Evolutionary conservation across 2,329 filamentous ascomycete species (phyloP).

Genomic region (Aureobasidium sp.): DNA sequence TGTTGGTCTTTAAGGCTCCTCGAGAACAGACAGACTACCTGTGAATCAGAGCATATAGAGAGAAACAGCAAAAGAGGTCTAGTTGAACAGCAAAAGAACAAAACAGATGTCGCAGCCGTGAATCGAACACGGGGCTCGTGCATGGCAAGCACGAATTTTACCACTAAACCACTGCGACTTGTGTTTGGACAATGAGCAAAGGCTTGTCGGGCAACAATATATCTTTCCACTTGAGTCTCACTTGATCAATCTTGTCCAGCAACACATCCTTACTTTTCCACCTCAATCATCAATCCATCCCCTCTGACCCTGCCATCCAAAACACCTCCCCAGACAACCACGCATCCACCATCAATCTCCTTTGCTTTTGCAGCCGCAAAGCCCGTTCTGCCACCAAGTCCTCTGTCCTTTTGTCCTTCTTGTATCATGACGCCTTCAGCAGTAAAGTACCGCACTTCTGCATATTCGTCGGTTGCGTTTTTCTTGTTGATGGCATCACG

Average conservation of each 20-base stretch:
- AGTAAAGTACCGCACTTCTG: slow-evolving; percentile 43
- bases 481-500: slow-evolving; percentile 38
- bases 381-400: slow-evolving; percentile 34
- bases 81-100: neutral
- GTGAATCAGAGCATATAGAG: too few relatives aligned
- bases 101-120: slow-evolving; percentile 13
- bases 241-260: neutral
- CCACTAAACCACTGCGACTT: slow-evolving; percentile 16
- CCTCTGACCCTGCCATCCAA: slow-evolving; percentile 35
- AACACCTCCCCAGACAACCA: slow-evolving; percentile 49
- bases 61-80: neutral
- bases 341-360: slow-evolving; percentile 41
- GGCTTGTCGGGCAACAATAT: neutral
- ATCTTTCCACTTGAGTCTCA: neutral
- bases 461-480: slow-evolving; percentile 45
- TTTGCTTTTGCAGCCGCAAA: slow-evolving; percentile 35
- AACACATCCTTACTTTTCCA: neutral
- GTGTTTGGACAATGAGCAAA: neutral
- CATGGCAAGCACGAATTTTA: slow-evolving; percentile 16
- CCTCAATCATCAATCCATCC: slow-evolving; percentile 36
- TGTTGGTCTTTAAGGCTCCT: neutral
- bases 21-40: neutral
- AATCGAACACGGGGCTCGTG: slow-evolving; percentile 16
- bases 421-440: slow-evolving; percentile 33
- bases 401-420: slow-evolving; percentile 29